These are phyloP conservation scores for Lyophyllum shimeji DNA, from an alignment of 768 basidiomycete genomes.

Conservation along the genomic window DNA sequence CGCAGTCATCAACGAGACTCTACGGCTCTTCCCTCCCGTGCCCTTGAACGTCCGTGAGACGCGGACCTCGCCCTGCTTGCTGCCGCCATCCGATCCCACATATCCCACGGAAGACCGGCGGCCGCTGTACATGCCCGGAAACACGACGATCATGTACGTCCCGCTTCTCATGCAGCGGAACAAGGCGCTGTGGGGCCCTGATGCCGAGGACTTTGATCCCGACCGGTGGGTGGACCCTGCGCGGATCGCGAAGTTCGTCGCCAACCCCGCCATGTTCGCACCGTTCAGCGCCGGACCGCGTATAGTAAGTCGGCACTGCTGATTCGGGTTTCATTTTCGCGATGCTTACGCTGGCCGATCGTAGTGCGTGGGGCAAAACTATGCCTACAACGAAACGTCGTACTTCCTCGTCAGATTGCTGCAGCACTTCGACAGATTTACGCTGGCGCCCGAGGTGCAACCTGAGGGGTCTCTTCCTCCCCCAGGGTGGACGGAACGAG, in stretches of 20 bases:
- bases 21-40: slow-evolving; percentile 78
- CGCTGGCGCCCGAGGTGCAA: slow-evolving; percentile 60
- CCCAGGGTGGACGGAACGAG: slow-evolving; percentile 48
- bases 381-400: slow-evolving; percentile 76
- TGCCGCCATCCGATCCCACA: slow-evolving; percentile 53
- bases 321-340: neutral
- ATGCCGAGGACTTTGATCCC: slow-evolving; percentile 77
- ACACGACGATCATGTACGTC: slow-evolving; percentile 57
- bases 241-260: slow-evolving; percentile 46
- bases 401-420: slow-evolving; percentile 69
- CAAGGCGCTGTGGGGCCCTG: slow-evolving; percentile 66
- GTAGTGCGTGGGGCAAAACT: slow-evolving; percentile 72
- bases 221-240: slow-evolving; percentile 72
- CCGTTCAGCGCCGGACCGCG: slow-evolving; percentile 76
- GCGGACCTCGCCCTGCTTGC: slow-evolving; percentile 43
- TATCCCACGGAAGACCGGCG: slow-evolving; percentile 32
- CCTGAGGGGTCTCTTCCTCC: slow-evolving; percentile 65
- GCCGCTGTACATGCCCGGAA: slow-evolving; percentile 59
- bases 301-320: slow-evolving; percentile 33
- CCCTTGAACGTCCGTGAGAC: slow-evolving; percentile 70
- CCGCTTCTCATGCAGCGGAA: slow-evolving; percentile 69
- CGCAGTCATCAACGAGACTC: slow-evolving; percentile 77
- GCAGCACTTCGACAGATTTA: slow-evolving; percentile 62
- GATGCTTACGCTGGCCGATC: neutral
- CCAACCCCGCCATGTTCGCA: slow-evolving; percentile 67